These are phyloP conservation scores for Phytophthora meadii DNA, from an alignment of 352 stramenopile genomes.

Conservation along the genomic window DNA sequence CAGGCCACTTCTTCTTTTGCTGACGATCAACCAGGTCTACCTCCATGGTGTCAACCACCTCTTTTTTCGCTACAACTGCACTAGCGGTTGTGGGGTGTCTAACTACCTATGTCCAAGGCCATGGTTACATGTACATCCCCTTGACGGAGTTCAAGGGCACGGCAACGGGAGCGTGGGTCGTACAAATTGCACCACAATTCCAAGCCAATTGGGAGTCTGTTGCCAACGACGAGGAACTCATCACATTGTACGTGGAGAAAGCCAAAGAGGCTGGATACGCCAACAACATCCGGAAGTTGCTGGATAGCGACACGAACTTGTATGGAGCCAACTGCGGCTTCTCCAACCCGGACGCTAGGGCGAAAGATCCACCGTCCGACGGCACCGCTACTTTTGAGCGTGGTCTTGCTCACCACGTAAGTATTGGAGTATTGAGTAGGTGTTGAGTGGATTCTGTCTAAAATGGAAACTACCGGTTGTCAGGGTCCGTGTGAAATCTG, in stretches of 20 bases:
- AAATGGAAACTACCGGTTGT: neutral
- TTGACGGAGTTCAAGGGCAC: conserved; percentile 32
- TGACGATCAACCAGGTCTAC: too few species aligned
- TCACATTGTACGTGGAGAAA: conserved; percentile 29
- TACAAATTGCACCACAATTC: conserved; percentile 38
- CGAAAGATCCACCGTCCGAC: conserved; percentile 28
- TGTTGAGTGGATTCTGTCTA: neutral
- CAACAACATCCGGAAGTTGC: conserved; percentile 32
- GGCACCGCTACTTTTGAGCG: conserved; percentile 26
- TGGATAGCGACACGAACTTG: conserved; percentile 31
- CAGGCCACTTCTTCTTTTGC: too few species aligned
- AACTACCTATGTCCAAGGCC: conserved; percentile 12
- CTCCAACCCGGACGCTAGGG: conserved; percentile 27
- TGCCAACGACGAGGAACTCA: conserved; percentile 26
- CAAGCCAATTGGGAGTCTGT: conserved; percentile 29
- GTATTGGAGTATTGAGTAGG: neutral
- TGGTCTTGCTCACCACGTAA: conserved; percentile 16
- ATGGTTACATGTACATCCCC: conserved; percentile 41
- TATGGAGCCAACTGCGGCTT: conserved; percentile 40
- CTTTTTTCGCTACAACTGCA: neutral
- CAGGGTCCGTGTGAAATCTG: conserved; percentile 38
- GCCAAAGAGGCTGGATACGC: conserved; percentile 14
- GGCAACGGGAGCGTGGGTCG: conserved; percentile 28
- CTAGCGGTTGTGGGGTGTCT: neutral
- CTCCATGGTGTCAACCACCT: neutral